phyloP scores from a whole-genome alignment of 306 rosid genomes.

The Mucuna pruriens region DNA sequence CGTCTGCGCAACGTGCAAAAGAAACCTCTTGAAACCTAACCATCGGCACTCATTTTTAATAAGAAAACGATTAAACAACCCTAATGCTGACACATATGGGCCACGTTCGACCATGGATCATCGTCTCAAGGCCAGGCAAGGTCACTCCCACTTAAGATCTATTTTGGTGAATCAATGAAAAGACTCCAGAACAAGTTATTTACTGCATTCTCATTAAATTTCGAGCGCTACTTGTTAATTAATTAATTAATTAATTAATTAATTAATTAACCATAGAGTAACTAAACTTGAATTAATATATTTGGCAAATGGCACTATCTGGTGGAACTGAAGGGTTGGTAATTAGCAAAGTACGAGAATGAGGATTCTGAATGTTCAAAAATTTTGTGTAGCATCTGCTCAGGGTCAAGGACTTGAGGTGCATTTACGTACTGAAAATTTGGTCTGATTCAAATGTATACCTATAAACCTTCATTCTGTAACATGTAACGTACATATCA shows the following conservation, averaged over 20 bases:
- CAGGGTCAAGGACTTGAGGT: background rate
- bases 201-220: background rate
- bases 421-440: background rate
- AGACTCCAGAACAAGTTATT: background rate
- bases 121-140: constrained; percentile 27
- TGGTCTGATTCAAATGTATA: background rate
- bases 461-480: background rate
- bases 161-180: constrained; percentile 29
- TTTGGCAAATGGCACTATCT: background rate
- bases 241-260: background rate
- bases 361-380: background rate
- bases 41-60: constrained; percentile 31
- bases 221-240: background rate
- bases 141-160: constrained; percentile 21
- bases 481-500: background rate
- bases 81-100: constrained; percentile 42
- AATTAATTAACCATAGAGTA: background rate
- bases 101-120: constrained; percentile 25
- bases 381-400: background rate
- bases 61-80: constrained; percentile 31
- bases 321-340: background rate
- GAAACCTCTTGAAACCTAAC: constrained; percentile 3
- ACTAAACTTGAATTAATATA: background rate
- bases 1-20: background rate
- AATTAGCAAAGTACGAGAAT: background rate